A percentile compares a stretch with the other conserved stretches of the same genome.
These are phyloP conservation scores for Trametes elegans DNA, from an alignment of 768 basidiomycete genomes.

Conservation along the genomic window DNA sequence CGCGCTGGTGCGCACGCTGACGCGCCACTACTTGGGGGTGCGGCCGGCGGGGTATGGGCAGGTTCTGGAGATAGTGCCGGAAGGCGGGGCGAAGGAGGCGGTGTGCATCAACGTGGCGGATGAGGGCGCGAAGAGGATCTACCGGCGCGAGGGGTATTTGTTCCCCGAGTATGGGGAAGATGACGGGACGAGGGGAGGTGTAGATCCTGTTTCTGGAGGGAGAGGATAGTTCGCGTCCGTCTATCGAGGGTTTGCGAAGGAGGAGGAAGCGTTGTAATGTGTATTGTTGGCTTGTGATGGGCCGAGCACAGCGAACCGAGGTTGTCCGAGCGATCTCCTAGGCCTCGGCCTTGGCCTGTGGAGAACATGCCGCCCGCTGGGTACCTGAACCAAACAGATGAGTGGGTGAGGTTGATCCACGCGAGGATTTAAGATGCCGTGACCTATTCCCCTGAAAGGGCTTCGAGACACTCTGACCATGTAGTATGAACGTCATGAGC, in stretches of 20 bases:
- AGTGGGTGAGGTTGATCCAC: too few species aligned
- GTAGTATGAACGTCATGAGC: too few species aligned
- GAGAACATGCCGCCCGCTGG: too few species aligned
- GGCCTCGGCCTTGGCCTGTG: too few species aligned
- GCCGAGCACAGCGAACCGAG: too few species aligned
- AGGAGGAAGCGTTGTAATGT: too few species aligned
- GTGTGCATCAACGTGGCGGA: constrained; percentile 8
- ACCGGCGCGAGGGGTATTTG: constrained; percentile 3
- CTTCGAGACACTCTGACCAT: too few species aligned
- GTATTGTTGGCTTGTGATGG: too few species aligned
- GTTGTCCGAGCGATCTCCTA: too few species aligned
- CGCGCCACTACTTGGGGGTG: constrained; percentile 21
- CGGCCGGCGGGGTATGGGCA: constrained; percentile 6
- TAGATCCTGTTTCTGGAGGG: constrained; percentile 1
- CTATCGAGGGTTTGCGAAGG: neutral
- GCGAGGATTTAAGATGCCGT: too few species aligned
- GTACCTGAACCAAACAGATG: too few species aligned
- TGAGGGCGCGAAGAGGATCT: neutral
- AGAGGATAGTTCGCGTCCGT: constrained; percentile 1
- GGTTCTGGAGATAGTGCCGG: neutral
- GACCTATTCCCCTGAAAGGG: too few species aligned
- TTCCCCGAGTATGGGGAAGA: constrained; percentile 1
- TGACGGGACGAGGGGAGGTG: neutral
- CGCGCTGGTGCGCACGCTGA: constrained; percentile 17
- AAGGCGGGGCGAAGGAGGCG: constrained; percentile 8